Conservation (phyloP, 2,329 filamentous ascomycete species). For the Xylariaceae sp. region DNA sequence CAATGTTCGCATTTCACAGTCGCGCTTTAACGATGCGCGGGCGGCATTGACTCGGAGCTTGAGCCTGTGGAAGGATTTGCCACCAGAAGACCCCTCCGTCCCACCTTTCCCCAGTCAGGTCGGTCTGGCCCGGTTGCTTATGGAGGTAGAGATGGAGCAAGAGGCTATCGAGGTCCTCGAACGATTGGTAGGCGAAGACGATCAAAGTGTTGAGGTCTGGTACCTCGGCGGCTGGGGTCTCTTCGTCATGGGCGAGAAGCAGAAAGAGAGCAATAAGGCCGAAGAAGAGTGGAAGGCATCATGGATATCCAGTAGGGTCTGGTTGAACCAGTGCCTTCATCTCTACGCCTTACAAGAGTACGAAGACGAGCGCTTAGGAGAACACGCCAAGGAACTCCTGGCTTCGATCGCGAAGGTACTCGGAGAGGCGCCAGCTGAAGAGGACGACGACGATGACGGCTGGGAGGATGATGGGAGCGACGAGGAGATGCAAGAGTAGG, state of each 20-base stretch:
- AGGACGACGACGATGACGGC: slow-evolving; percentile 51
- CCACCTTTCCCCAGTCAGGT: slow-evolving; percentile 85
- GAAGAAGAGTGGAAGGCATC: slow-evolving; percentile 52
- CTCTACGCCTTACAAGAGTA: slow-evolving; percentile 78
- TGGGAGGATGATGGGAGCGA: slow-evolving; percentile 45
- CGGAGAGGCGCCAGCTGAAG: slow-evolving; percentile 52
- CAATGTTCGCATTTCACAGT: slow-evolving; percentile 87
- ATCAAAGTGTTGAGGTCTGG: slow-evolving; percentile 92
- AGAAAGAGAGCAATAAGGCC: slow-evolving; percentile 42
- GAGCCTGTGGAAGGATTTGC: slow-evolving; percentile 74
- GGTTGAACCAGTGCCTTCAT: slow-evolving; percentile 74
- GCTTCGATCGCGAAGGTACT: slow-evolving; percentile 58
- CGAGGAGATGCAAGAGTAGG: slow-evolving; percentile 51
- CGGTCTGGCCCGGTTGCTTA: slow-evolving; percentile 74
- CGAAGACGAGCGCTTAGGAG: slow-evolving; percentile 72
- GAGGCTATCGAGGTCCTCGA: slow-evolving; percentile 83
- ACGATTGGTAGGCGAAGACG: slow-evolving; percentile 78
- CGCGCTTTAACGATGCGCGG: slow-evolving; percentile 70
- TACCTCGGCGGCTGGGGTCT: slow-evolving; percentile 95
- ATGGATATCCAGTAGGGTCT: slow-evolving; percentile 71
- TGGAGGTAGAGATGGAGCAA: slow-evolving; percentile 83
- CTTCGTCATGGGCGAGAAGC: slow-evolving; percentile 70
- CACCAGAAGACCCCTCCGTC: slow-evolving; percentile 63
- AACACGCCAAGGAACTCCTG: slow-evolving; percentile 69
- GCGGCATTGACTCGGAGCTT: slow-evolving; percentile 75